phyloP scores from a whole-genome alignment of 2,329 filamentous ascomycete species.

The Neopestalotiopsis clavispora region DNA sequence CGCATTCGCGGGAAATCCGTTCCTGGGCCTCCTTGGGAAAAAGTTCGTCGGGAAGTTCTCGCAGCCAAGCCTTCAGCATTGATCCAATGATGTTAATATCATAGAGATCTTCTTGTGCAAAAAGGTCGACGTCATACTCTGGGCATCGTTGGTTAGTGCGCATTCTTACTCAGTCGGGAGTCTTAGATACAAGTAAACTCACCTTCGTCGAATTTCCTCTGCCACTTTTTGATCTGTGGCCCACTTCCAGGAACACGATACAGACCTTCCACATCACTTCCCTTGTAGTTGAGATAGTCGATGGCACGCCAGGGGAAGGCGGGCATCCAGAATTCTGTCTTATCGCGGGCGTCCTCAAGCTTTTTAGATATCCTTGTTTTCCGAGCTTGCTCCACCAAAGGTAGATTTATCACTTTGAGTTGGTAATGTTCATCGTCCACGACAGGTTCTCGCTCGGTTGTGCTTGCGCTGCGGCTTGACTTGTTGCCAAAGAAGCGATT shows the following conservation, averaged over 20 bases:
- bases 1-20: constrained; percentile 78
- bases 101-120: constrained; percentile 85
- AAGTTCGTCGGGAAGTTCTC: constrained; percentile 91
- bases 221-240: constrained; percentile 91
- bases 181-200: constrained; percentile 32
- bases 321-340: constrained; percentile 99
- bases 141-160: background rate
- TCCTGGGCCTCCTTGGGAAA: constrained; percentile 86
- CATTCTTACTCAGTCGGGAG: background rate
- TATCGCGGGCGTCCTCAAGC: constrained; percentile 85
- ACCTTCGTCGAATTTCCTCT: constrained; percentile 88
- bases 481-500: constrained; percentile 81
- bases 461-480: constrained; percentile 72
- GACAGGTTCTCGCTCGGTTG: constrained; percentile 66
- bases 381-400: constrained; percentile 88
- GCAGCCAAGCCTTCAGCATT: constrained; percentile 94
- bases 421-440: constrained; percentile 85
- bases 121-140: constrained; percentile 90
- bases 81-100: constrained; percentile 97
- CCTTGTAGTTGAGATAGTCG: constrained; percentile 94
- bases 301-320: constrained; percentile 94
- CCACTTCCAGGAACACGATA: constrained; percentile 92
- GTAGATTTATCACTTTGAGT: constrained; percentile 83
- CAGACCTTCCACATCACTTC: constrained; percentile 89
- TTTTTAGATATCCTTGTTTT: constrained; percentile 88